Conservation (phyloP, 768 basidiomycete species). For the Xerocomellus dryophilus region DNA sequence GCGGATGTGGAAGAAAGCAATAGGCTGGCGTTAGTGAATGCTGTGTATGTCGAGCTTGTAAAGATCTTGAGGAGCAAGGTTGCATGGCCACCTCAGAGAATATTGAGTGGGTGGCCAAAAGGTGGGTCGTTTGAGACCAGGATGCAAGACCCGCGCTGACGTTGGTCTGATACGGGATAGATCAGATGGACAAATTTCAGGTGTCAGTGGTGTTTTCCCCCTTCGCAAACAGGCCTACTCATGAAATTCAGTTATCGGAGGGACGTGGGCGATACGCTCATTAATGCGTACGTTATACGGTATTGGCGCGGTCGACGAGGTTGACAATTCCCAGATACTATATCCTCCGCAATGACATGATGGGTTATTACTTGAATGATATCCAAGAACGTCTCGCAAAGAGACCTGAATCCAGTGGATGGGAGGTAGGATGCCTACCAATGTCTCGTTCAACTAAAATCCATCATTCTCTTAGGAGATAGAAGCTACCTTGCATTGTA, state of each 20-base stretch:
- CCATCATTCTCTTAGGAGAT: slow-evolving; percentile 55
- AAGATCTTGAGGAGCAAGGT: slow-evolving; percentile 68
- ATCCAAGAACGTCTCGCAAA: slow-evolving; percentile 52
- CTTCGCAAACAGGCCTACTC: background rate
- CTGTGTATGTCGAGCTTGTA: slow-evolving; percentile 78
- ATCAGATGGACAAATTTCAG: slow-evolving; percentile 76
- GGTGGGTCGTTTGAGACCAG: slow-evolving; percentile 41
- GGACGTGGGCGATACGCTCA: slow-evolving; percentile 83
- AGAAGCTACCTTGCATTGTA: slow-evolving; percentile 83
- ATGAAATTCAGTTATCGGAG: slow-evolving; percentile 61
- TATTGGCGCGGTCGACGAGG: background rate
- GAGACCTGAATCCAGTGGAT: slow-evolving; percentile 46
- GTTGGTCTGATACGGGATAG: slow-evolving; percentile 34
- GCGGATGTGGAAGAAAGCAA: slow-evolving; percentile 31
- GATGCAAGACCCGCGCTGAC: background rate
- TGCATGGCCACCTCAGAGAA: slow-evolving; percentile 56
- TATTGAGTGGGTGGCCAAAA: slow-evolving; percentile 57
- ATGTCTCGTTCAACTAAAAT: background rate
- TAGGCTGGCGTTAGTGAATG: slow-evolving; percentile 58
- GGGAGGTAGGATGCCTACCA: slow-evolving; percentile 60
- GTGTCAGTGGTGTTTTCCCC: slow-evolving; percentile 46
- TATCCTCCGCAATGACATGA: slow-evolving; percentile 80
- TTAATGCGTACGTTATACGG: slow-evolving; percentile 67
- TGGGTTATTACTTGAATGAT: slow-evolving; percentile 65
- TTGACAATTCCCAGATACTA: slow-evolving; percentile 60